Percentiles rank a stretch among this genome's conserved stretches.
Conservation (phyloP, 495 filamentous ascomycete species). For the Aspergillus heteromorphus region DNA sequence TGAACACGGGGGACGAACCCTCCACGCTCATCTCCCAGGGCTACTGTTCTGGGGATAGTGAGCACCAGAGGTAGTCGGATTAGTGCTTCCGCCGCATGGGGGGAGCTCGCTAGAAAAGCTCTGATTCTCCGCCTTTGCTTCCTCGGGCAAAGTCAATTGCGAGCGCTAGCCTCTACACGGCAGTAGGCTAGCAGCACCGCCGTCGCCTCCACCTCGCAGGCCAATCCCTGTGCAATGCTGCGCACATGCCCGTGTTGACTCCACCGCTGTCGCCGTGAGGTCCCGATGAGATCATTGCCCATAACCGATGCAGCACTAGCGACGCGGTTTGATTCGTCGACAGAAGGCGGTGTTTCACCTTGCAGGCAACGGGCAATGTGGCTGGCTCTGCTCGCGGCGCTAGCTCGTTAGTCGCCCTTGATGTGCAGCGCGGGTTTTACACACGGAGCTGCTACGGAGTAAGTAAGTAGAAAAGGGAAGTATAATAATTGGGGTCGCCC, state of each 20-base stretch:
- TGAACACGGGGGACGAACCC: neutral
- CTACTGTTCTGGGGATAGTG: neutral
- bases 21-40: neutral
- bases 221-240: conserved; percentile 3
- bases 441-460: neutral
- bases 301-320: neutral
- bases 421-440: neutral
- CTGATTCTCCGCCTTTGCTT: neutral
- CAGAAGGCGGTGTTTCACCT: conserved; percentile 12
- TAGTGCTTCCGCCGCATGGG: no score
- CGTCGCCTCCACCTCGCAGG: neutral
- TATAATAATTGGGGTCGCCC: neutral
- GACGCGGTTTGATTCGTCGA: conserved; percentile 7
- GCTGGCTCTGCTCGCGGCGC: conserved; percentile 1
- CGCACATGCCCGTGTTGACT: conserved; percentile 5
- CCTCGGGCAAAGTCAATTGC: neutral
- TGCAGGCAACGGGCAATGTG: conserved; percentile 12
- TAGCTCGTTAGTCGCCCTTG: neutral
- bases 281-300: conserved; percentile 5
- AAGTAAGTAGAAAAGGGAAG: neutral
- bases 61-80: neutral
- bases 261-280: neutral
- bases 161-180: no score
- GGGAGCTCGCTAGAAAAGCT: neutral
- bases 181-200: no score